phyloP scores from a whole-genome alignment of 2,329 filamentous ascomycete genomes.

The Microdochium bolleyi region DNA sequence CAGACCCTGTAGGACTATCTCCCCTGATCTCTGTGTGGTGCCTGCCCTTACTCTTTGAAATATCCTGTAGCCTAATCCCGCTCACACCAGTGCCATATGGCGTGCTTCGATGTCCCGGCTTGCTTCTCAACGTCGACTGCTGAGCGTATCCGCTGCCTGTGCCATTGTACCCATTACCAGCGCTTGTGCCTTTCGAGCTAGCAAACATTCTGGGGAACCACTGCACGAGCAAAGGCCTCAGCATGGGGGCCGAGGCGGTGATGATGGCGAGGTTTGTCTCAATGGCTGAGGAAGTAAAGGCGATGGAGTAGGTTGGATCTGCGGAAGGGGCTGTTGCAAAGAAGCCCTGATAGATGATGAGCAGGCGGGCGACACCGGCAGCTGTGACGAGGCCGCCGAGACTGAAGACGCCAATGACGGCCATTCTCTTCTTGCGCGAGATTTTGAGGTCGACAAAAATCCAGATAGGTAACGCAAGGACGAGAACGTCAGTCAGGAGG shows the following conservation, averaged over 20 bases:
- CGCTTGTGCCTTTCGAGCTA: constrained; percentile 11
- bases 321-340: constrained; percentile 5
- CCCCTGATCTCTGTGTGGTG: constrained; percentile 21
- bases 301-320: constrained; percentile 20
- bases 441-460: constrained; percentile 32
- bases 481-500: constrained; percentile 31
- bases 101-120: not conserved
- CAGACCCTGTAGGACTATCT: constrained; percentile 19
- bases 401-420: constrained; percentile 29
- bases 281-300: constrained; percentile 20
- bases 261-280: constrained; percentile 29
- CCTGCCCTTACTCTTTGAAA: constrained; percentile 6
- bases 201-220: constrained; percentile 25
- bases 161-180: not conserved
- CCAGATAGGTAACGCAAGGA: constrained; percentile 28
- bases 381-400: constrained; percentile 21
- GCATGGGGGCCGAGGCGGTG: constrained; percentile 24
- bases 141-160: not conserved
- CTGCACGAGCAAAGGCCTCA: constrained; percentile 22
- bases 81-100: not conserved
- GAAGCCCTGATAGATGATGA: constrained; percentile 17
- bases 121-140: not conserved
- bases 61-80: not conserved
- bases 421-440: constrained; percentile 25
- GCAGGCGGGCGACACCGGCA: constrained; percentile 22